Conservation (phyloP, 345 rosid species). For the Hypericum perforatum region DNA sequence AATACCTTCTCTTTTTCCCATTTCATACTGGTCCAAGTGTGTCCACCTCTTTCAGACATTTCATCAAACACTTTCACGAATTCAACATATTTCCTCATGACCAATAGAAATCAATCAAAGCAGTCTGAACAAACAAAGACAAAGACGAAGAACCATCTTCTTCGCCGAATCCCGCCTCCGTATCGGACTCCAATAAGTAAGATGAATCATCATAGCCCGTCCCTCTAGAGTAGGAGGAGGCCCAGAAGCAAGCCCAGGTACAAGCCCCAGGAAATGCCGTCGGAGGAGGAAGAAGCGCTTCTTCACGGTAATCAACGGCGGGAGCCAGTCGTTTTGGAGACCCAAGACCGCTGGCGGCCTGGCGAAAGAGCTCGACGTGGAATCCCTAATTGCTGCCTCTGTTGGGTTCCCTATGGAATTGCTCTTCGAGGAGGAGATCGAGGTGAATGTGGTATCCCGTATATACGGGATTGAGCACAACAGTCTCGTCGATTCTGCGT, state of each 20-base stretch:
- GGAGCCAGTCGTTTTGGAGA: conserved; percentile 60
- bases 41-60: too few species aligned
- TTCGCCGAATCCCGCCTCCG: conserved; percentile 12
- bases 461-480: conserved; percentile 73
- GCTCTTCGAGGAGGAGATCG: conserved; percentile 89
- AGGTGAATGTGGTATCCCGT: conserved; percentile 62
- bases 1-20: too few species aligned
- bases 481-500: conserved; percentile 56
- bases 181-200: conserved; percentile 42
- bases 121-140: too few species aligned
- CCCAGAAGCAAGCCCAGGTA: conserved; percentile 30
- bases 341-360: conserved; percentile 31
- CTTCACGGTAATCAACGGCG: conserved; percentile 68
- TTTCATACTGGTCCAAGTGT: too few species aligned
- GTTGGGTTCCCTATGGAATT: conserved; percentile 89
- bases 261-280: conserved; percentile 53
- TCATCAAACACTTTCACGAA: too few species aligned
- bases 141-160: too few species aligned
- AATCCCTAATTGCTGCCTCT: conserved; percentile 71
- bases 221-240: conserved; percentile 22
- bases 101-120: too few species aligned
- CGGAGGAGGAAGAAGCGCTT: conserved; percentile 76
- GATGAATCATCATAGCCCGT: conserved; percentile 69
- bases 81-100: too few species aligned
- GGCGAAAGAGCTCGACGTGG: conserved; percentile 65